Conservation (phyloP, 345 rosid species). For the Citrus hindsii region DNA sequence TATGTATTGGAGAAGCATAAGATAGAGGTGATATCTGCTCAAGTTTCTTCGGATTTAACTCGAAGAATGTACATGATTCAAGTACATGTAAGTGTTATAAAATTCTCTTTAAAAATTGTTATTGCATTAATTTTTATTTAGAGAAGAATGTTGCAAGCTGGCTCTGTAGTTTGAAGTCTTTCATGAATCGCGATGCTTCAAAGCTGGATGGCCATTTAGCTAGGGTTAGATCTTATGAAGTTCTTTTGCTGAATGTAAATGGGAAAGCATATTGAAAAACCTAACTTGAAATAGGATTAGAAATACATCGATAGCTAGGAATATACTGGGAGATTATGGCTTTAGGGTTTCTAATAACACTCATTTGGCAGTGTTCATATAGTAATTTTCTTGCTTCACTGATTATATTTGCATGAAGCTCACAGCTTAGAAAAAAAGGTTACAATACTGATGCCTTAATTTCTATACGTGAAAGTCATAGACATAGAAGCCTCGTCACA, state of each 20-base stretch:
- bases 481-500: too few relatives aligned
- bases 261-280: not conserved
- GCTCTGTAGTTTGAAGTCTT: not conserved
- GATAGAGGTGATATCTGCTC: conserved; percentile 51
- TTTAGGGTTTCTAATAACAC: not conserved
- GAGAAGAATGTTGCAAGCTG: not conserved
- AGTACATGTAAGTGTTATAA: conserved; percentile 34
- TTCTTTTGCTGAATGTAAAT: not conserved
- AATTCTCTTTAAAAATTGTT: not conserved
- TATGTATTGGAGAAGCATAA: conserved; percentile 55
- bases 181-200: not conserved
- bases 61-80: conserved; percentile 54
- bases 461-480: too few relatives aligned
- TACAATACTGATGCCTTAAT: too few relatives aligned
- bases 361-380: not conserved
- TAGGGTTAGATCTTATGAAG: not conserved
- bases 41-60: conserved; percentile 36
- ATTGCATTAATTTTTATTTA: too few relatives aligned
- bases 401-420: not conserved
- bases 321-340: not conserved
- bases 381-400: not conserved
- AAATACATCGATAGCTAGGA: not conserved
- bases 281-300: not conserved
- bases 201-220: not conserved
- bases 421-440: too few relatives aligned